Base-by-base conservation (phyloP, 345 rosid genomes). In the Trapa bicornis region DNA sequence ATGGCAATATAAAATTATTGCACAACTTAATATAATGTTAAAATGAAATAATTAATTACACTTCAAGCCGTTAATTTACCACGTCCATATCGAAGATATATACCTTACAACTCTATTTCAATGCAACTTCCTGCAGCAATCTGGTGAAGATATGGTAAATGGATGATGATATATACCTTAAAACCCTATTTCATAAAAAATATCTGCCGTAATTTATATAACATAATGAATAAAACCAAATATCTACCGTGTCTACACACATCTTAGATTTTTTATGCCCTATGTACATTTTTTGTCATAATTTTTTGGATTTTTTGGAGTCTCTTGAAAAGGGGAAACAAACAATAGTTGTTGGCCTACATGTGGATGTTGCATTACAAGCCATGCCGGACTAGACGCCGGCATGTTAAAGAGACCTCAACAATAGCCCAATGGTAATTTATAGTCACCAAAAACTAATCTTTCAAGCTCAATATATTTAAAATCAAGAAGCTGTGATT, bases 371-470 rank as follows among this genome's bases (percentile, higher is more conserved):
- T 65, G 11, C 47, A 65, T 22, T 50, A 36, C 5, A 54, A 50
- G 3, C 52, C 43, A 38, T 37, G 13, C 45, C 10, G 8, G 38
- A 64, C 77, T 80, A 89, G 64, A 84, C 89, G 38, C 86, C 84
- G 47, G 91, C 82, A 67, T 65, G 52, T 41, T 54, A 17, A 1
- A 42, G 50, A 16, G 2, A 65, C 22, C 17, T 7, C 37, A 58
- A 12, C 0, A 22, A n/a, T 22, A 54, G 33, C n/a, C n/a, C n/a
- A n/a, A 22, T 54, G 33, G 22, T 4, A 22, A n/a, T 22, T 22
- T 10, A 22, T 3, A 22, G n/a, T n/a, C 35, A 0, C 60, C 35
- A n/a, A 54, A n/a, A 54, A 4, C 6, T 8, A 48, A 48, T 16
- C n/a, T 48, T 48, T 17, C 11, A 48, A 48, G 54, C 16, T 48